Evolutionary conservation across 345 rosid species (phyloP).

Genomic region (Stellera chamaejasme): DNA sequence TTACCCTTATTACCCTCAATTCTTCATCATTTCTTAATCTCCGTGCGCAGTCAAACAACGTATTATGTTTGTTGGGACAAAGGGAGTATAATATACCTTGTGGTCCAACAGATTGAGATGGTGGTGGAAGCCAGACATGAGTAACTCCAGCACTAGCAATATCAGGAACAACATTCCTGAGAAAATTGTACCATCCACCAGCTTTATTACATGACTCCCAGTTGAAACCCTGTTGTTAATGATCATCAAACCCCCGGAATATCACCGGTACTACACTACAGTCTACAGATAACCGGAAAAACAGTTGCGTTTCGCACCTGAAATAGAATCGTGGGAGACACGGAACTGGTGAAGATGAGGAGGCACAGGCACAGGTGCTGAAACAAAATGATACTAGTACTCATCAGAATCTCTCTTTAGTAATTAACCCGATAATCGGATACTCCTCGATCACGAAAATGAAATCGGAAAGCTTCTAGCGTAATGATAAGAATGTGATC

Average conservation of each 20-base stretch:
- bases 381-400: constrained; percentile 8
- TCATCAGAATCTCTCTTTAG: constrained; percentile 13
- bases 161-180: constrained; percentile 47
- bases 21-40: no score
- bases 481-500: neutral
- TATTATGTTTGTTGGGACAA: neutral
- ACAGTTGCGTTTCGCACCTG: constrained; percentile 31
- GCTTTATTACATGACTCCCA: constrained; percentile 68
- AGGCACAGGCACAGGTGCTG: constrained; percentile 26
- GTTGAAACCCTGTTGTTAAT: constrained; percentile 54
- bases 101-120: constrained; percentile 65
- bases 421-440: no score
- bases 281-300: neutral
- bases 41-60: neutral
- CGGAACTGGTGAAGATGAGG: constrained; percentile 26
- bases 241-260: neutral
- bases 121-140: constrained; percentile 93
- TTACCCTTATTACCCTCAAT: neutral
- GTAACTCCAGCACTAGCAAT: constrained; percentile 62
- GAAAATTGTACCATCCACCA: constrained; percentile 81
- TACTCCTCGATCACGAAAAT: neutral
- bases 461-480: neutral
- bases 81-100: constrained; percentile 33
- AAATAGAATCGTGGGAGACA: constrained; percentile 41
- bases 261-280: neutral